phyloP scores from a whole-genome alignment of 495 filamentous ascomycete genomes.

The Pyronema domesticum region DNA sequence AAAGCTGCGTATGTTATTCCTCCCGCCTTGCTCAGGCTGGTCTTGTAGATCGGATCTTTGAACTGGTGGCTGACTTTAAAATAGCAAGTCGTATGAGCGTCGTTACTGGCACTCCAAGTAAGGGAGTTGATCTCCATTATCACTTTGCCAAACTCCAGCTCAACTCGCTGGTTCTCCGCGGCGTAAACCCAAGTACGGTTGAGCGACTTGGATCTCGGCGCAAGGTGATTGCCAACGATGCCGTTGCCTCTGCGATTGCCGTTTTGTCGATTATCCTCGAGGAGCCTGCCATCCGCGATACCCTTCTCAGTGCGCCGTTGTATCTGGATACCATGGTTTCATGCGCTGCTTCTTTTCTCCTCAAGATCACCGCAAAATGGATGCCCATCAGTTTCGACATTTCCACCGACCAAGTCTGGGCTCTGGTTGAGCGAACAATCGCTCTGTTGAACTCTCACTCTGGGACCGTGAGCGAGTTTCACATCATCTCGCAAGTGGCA shows the following conservation, averaged over 20 bases:
- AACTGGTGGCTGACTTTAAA: background rate
- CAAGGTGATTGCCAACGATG: slow-evolving; percentile 37
- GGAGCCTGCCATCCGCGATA: slow-evolving; percentile 37
- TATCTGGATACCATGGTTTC: slow-evolving; percentile 43
- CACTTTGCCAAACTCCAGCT: slow-evolving; percentile 44
- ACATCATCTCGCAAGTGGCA: slow-evolving; percentile 37
- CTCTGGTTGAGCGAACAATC: slow-evolving; percentile 34
- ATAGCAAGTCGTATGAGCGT: slow-evolving; percentile 32
- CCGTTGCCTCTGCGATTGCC: slow-evolving; percentile 38
- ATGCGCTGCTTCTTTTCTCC: slow-evolving; percentile 38
- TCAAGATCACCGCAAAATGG: slow-evolving; percentile 40
- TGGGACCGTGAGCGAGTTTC: slow-evolving; percentile 35
- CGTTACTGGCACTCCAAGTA: slow-evolving; percentile 39
- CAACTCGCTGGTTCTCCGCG: slow-evolving; percentile 40
- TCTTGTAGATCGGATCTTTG: background rate
- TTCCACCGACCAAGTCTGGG: slow-evolving; percentile 31
- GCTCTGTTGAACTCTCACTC: slow-evolving; percentile 37
- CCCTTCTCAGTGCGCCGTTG: slow-evolving; percentile 28
- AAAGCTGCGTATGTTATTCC: slow-evolving; percentile 31
- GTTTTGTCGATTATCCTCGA: slow-evolving; percentile 39
- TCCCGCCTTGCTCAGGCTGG: background rate
- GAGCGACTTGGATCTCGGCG: slow-evolving; percentile 37
- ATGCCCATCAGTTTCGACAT: slow-evolving; percentile 30
- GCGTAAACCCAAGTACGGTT: slow-evolving; percentile 32
- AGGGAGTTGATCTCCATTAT: slow-evolving; percentile 43